These are phyloP conservation scores for Gynostemma pentaphyllum DNA, from an alignment of 306 rosid genomes.

Conservation along the genomic window DNA sequence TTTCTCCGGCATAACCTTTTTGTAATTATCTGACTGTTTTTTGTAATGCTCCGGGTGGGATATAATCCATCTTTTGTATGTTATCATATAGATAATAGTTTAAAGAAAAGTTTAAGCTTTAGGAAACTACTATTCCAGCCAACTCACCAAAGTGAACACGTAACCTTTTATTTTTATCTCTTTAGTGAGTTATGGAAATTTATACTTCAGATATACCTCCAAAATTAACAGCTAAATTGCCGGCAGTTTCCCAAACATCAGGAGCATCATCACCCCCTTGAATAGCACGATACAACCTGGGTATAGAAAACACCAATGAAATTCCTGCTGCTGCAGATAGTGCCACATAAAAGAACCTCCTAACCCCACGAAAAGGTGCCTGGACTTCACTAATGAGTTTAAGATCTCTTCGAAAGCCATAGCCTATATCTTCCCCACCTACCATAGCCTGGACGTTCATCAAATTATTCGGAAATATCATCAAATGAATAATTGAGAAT, in stretches of 20 bases:
- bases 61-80: no score
- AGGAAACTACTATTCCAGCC: background rate
- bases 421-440: constrained; percentile 96
- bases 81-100: no score
- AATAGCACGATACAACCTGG: constrained; percentile 59
- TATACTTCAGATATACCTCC: constrained; percentile 48
- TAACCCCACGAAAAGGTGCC: constrained; percentile 93
- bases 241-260: constrained; percentile 68
- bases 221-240: constrained; percentile 79
- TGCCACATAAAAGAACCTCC: constrained; percentile 79
- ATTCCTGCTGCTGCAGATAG: constrained; percentile 88
- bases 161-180: background rate
- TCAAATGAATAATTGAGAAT: background rate
- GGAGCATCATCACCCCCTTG: constrained; percentile 79
- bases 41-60: no score
- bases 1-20: no score
- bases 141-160: constrained; percentile 3
- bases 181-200: constrained; percentile 5
- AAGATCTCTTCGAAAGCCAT: constrained; percentile 87
- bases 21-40: no score
- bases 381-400: constrained; percentile 98
- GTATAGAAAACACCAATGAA: constrained; percentile 57
- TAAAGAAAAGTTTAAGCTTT: no score
- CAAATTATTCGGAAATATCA: background rate
- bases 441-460: constrained; percentile 63